Conservation (phyloP, 331 rosid genomes). For the Quercus phellos region DNA sequence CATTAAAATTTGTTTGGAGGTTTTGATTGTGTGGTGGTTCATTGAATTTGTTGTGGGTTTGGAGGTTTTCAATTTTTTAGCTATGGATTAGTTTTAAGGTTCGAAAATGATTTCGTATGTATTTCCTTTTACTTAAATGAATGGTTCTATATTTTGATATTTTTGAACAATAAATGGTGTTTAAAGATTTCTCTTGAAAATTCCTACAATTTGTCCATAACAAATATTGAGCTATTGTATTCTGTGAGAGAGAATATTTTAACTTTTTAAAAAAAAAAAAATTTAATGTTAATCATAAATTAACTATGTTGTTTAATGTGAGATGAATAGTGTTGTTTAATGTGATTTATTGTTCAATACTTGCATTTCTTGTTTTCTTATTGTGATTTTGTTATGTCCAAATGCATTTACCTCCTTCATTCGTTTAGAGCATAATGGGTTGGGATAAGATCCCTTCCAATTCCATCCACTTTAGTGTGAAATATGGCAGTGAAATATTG, state of each 20-base stretch:
- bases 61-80: not conserved
- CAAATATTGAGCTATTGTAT: not conserved
- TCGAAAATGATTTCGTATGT: not conserved
- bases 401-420: no score
- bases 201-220: not conserved
- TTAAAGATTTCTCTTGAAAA: not conserved
- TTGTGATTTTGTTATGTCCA: no score
- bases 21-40: no score
- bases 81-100: not conserved
- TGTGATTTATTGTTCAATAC: no score
- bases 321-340: not conserved
- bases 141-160: not conserved
- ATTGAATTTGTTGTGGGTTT: no score
- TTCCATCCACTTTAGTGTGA: no score
- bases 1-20: no score
- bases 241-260: not conserved
- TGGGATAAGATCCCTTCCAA: no score
- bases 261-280: not conserved
- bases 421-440: no score
- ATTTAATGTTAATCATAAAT: slow-evolving; percentile 7
- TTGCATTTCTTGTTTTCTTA: no score
- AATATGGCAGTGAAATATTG: no score
- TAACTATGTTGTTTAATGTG: not conserved
- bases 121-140: not conserved
- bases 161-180: not conserved